phyloP scores from a whole-genome alignment of 1,284 basidiomycete genomes.

The Tetrapyrgos nigripes region DNA sequence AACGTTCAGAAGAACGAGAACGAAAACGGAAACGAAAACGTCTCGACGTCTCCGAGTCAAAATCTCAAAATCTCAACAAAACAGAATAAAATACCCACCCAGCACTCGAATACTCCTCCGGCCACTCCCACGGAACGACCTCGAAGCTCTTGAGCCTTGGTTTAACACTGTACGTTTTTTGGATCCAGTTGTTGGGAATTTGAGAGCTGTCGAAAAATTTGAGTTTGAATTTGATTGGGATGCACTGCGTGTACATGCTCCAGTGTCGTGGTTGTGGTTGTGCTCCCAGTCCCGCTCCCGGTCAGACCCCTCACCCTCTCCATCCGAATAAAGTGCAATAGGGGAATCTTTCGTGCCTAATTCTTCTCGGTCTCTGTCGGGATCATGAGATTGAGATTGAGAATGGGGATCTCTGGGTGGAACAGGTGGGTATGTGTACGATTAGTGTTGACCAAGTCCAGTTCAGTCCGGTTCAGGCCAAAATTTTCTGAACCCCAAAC shows the following conservation, averaged over 20 bases:
- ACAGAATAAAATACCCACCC: no score
- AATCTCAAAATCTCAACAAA: no score
- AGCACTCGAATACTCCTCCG: no score
- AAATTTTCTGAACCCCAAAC: not conserved
- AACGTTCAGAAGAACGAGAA: no score
- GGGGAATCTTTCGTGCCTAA: constrained; percentile 10
- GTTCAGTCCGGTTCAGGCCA: not conserved
- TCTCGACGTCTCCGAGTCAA: no score
- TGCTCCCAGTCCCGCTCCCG: no score
- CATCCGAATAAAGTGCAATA: constrained; percentile 2
- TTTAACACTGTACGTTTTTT: not conserved
- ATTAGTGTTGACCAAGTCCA: no score
- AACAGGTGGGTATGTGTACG: not conserved
- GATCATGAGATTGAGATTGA: not conserved
- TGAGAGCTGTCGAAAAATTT: not conserved
- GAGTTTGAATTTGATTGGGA: not conserved
- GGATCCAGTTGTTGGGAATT: not conserved
- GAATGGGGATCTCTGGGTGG: not conserved
- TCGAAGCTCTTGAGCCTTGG: not conserved
- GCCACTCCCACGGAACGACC: not conserved
- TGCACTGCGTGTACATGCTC: not conserved
- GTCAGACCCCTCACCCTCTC: not conserved
- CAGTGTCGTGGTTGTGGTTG: not conserved
- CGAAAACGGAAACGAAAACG: no score
- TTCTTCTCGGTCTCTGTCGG: no score